Conservation (phyloP, 2,329 filamentous ascomycete species). For the Claviceps sp. region DNA sequence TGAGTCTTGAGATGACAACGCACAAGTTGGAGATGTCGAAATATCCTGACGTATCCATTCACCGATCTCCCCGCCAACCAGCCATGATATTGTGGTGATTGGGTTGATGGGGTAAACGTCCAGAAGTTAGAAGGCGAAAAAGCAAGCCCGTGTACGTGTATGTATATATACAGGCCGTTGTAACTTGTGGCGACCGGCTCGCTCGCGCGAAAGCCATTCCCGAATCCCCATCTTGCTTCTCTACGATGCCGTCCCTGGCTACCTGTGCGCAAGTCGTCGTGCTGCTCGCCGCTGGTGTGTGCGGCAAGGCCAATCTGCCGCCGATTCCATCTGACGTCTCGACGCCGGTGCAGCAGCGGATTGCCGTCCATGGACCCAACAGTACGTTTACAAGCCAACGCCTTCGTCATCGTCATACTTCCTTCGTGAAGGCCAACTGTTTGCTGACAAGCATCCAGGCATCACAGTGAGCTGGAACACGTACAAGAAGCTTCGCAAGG, state of each 20-base stretch:
- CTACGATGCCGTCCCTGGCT: not conserved
- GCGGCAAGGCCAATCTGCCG: conserved; percentile 24
- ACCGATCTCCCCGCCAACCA: too few relatives aligned
- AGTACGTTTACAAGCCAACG: conserved; percentile 19
- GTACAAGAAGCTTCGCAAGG: conserved; percentile 28
- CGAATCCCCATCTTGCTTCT: not conserved
- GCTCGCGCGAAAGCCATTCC: too few relatives aligned
- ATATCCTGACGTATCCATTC: too few relatives aligned
- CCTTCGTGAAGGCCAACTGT: not conserved
- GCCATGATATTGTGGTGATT: too few relatives aligned
- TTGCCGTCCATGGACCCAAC: conserved; percentile 35
- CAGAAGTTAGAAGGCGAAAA: too few relatives aligned
- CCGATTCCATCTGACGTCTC: conserved; percentile 33
- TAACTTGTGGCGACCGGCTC: too few relatives aligned
- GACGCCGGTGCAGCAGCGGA: conserved; percentile 39
- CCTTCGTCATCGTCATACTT: not conserved
- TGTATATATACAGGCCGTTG: too few relatives aligned
- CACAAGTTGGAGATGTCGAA: too few relatives aligned
- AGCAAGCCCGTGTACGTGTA: too few relatives aligned
- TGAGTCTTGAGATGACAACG: too few relatives aligned
- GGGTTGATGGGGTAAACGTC: too few relatives aligned
- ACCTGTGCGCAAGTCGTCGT: not conserved
- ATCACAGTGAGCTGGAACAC: conserved; percentile 45
- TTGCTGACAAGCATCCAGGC: conserved; percentile 18
- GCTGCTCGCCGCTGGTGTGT: conserved; percentile 1